phyloP scores from a whole-genome alignment of 306 rosid genomes.

The Lagenaria siceraria region DNA sequence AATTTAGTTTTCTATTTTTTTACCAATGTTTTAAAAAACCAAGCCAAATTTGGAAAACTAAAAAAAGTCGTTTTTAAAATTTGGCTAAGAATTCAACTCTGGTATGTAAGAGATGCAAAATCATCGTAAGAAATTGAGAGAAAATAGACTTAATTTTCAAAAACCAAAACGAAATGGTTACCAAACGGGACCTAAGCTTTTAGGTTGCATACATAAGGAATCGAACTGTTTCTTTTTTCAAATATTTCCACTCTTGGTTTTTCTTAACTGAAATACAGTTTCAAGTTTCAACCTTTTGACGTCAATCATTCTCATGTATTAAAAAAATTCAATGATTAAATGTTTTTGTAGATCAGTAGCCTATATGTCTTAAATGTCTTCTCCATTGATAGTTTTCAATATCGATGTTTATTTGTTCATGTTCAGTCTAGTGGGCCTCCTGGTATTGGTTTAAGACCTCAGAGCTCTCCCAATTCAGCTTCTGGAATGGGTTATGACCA shows the following conservation, averaged over 20 bases:
- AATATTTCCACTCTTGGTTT: not conserved
- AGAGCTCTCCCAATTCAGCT: conserved; percentile 64
- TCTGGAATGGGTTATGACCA: conserved; percentile 88
- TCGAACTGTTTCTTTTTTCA: not conserved
- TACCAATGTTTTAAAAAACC: too few species aligned
- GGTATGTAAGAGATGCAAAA: too few species aligned
- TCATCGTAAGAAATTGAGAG: too few species aligned
- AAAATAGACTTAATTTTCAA: too few species aligned
- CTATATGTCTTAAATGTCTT: not conserved
- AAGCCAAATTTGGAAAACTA: too few species aligned
- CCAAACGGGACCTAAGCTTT: too few species aligned
- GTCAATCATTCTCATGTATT: not conserved
- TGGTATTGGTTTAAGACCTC: conserved; percentile 85
- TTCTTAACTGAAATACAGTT: not conserved
- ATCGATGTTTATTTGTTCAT: not conserved
- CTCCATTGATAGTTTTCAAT: not conserved
- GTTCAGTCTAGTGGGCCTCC: conserved; percentile 85
- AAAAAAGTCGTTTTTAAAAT: too few species aligned
- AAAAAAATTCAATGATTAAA: not conserved
- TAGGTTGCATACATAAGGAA: too few species aligned
- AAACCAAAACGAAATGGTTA: too few species aligned
- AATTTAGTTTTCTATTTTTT: too few species aligned
- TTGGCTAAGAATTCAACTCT: too few species aligned
- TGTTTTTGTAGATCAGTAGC: not conserved
- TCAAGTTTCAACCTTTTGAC: not conserved